Conservation (phyloP, 2,329 filamentous ascomycete genomes). For the Neobulgaria alba region DNA sequence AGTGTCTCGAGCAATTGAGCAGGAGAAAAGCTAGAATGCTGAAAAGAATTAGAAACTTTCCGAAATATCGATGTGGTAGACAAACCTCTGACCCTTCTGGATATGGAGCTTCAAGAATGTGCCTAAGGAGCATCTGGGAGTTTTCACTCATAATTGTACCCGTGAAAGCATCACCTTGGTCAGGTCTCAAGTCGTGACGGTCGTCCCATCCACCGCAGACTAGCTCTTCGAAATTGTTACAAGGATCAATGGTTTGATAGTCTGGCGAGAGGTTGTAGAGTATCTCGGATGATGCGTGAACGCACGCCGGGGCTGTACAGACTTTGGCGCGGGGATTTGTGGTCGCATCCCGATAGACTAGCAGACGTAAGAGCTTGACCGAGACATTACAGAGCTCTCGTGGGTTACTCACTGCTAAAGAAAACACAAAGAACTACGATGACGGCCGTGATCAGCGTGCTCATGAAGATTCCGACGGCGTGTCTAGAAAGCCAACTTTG, state of each 20-base stretch:
- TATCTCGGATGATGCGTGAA: slow-evolving; percentile 54
- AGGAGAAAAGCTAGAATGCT: slow-evolving; percentile 44
- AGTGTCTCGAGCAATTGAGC: slow-evolving; percentile 29
- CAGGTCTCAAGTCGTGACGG: slow-evolving; percentile 54
- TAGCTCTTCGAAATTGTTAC: slow-evolving; percentile 58
- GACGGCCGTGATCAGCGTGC: slow-evolving; percentile 17
- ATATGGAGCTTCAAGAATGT: slow-evolving; percentile 53
- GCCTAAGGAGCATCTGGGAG: slow-evolving; percentile 48
- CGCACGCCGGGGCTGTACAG: slow-evolving; percentile 51
- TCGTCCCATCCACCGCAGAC: slow-evolving; percentile 60
- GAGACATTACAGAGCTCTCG: background rate
- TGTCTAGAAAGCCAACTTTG: slow-evolving; percentile 16
- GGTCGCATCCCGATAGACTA: no score
- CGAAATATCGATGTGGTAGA: background rate
- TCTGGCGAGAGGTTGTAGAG: slow-evolving; percentile 53
- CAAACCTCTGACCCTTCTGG: slow-evolving; percentile 33
- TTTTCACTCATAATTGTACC: slow-evolving; percentile 53
- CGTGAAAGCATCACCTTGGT: slow-evolving; percentile 52
- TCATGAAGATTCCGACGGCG: slow-evolving; percentile 20
- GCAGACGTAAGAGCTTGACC: no score
- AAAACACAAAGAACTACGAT: slow-evolving; percentile 23
- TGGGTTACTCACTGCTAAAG: slow-evolving; percentile 17
- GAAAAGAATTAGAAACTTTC: slow-evolving; percentile 3
- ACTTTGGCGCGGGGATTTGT: slow-evolving; percentile 18
- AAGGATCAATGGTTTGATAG: slow-evolving; percentile 57